These are phyloP conservation scores for Cinnamomum micranthum DNA, from an alignment of 164 flowering plant species.

Conservation along the genomic window DNA sequence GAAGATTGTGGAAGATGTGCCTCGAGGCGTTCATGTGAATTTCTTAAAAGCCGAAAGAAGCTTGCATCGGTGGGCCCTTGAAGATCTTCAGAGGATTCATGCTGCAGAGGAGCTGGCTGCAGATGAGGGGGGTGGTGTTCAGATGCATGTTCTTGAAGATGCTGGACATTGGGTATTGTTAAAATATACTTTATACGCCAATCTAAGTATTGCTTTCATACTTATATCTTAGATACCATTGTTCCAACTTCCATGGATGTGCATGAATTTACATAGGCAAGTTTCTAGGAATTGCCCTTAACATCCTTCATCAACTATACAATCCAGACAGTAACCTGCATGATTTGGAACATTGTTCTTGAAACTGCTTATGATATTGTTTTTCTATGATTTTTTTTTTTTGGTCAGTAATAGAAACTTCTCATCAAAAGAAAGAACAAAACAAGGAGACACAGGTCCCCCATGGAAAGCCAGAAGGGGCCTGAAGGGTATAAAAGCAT, in stretches of 20 bases:
- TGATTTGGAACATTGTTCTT: neutral
- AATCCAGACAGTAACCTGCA: neutral
- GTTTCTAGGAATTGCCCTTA: neutral
- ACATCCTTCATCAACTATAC: neutral
- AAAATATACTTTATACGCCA: neutral
- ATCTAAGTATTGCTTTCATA: neutral
- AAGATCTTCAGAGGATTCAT: constrained; percentile 86
- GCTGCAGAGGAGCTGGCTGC: constrained; percentile 83
- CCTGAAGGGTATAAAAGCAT: too few species aligned
- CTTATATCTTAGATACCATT: neutral
- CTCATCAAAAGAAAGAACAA: too few species aligned
- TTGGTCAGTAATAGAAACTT: too few species aligned
- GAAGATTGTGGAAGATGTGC: constrained; percentile 83
- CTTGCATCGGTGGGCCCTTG: constrained; percentile 95
- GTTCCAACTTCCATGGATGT: neutral
- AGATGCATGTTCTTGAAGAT: constrained; percentile 98
- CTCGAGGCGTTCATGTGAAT: constrained; percentile 85
- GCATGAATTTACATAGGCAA: neutral
- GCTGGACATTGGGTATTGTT: constrained; percentile 96
- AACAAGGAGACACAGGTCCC: too few species aligned
- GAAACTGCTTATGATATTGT: too few species aligned
- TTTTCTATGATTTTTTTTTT: too few species aligned
- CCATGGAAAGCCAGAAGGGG: too few species aligned
- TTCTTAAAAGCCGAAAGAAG: constrained; percentile 95
- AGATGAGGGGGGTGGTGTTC: constrained; percentile 86